Conservation (phyloP, 306 rosid genomes). For the Dalbergia cultrata region DNA sequence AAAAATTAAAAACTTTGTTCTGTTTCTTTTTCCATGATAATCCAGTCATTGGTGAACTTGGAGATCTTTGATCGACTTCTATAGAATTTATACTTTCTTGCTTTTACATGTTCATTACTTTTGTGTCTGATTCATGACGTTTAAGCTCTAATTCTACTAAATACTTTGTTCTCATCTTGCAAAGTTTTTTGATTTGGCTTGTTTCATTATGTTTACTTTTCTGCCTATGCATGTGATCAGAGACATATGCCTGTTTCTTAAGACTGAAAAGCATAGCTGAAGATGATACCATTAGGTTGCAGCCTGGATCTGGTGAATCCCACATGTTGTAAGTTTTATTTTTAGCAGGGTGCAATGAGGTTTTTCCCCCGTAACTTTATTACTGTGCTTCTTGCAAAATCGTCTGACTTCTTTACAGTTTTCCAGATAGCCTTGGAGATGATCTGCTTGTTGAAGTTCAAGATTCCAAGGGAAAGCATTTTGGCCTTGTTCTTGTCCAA, state of each 20-base stretch:
- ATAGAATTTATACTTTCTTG: neutral
- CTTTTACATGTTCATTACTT: slow-evolving; percentile 1
- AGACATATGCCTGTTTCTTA: slow-evolving; percentile 76
- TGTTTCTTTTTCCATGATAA: slow-evolving; percentile 10
- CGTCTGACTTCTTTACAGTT: slow-evolving; percentile 78
- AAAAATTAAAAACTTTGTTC: neutral
- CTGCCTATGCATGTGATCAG: slow-evolving; percentile 59
- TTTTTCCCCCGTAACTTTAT: neutral
- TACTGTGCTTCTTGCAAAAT: slow-evolving; percentile 42
- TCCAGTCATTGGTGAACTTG: slow-evolving; percentile 17
- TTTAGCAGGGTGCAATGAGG: neutral
- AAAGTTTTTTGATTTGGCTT: neutral
- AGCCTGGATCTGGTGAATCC: slow-evolving; percentile 93
- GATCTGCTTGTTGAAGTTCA: slow-evolving; percentile 89
- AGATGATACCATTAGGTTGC: slow-evolving; percentile 86
- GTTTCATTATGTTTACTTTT: slow-evolving; percentile 34
- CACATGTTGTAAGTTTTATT: slow-evolving; percentile 75
- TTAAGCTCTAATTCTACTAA: neutral
- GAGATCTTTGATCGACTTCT: slow-evolving; percentile 13
- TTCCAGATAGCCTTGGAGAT: slow-evolving; percentile 96
- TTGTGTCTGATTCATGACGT: slow-evolving; percentile 16
- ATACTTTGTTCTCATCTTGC: slow-evolving; percentile 13
- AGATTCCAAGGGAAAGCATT: slow-evolving; percentile 91
- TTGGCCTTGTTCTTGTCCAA: slow-evolving; percentile 84
- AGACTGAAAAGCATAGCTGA: slow-evolving; percentile 88